Base-by-base conservation (phyloP, 441 rosid genomes). In the Lepidium campestre region DNA sequence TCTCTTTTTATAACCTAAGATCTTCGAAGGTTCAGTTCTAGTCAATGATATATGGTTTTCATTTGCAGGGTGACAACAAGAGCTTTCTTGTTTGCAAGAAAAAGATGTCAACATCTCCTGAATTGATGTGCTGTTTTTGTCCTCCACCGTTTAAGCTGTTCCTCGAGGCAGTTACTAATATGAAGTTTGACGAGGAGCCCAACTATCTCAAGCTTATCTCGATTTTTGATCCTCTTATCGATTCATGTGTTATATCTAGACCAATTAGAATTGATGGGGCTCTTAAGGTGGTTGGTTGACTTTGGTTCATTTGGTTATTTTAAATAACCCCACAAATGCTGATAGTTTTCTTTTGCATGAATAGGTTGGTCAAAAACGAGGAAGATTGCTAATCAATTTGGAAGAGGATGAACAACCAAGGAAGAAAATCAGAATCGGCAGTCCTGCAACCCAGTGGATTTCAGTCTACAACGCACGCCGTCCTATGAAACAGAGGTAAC, bases 341-440 rank as follows among this genome's bases (percentile, higher is more conserved):
- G 68, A 23, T 41, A 41, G 39, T 10, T 65, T 59, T 13, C 41
- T 32, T 67, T 63, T 56, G 54, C 29, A 20, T 80, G 25, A 60
- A 39, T 77, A 86, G 96, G 96, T 83, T 78, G 96, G 97, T 49
- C 92, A 88, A 73, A 91, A 91, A 65, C 86, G 97, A 54, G 93
- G 89, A 72, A 83, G 96, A 72, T 66, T 88, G 70, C 79, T 81
- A 34, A 82, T 91, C 76, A 88, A 88, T 76, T 72, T 86, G 85
- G 97, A 88, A 73, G 97, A 91, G 70, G 96, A 88, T 68, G 97
- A 88, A 73, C 97, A 88, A 69, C 96, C 97, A 2, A 91, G 80
- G 75, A 91, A 91, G 79, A 91, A 88, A 80, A 66, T 91, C 44
- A 83, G 96, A 69, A 50, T 91, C 46, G 97, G 97, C 47, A 91